phyloP scores from a whole-genome alignment of 2,329 filamentous ascomycete genomes.

The Calonectria henricotiae region DNA sequence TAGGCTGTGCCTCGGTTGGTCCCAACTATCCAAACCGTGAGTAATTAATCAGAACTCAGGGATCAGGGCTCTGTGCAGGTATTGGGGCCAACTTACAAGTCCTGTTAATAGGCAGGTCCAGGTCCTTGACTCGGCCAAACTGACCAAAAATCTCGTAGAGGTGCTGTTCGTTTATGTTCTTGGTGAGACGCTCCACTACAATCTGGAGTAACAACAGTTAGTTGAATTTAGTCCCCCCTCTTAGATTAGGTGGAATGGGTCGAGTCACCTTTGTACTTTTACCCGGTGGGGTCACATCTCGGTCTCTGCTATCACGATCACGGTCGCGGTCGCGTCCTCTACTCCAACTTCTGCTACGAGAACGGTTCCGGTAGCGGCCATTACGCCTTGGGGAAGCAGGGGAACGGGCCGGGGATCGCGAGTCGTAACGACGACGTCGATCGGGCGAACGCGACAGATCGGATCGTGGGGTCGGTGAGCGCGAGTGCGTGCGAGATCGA shows the following conservation, averaged over 20 bases:
- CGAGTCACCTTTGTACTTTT: constrained; percentile 70
- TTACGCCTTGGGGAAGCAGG: constrained; percentile 56
- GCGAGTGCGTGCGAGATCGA: constrained; percentile 58
- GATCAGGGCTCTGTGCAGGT: constrained; percentile 25
- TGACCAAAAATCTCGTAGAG: constrained; percentile 92
- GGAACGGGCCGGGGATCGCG: constrained; percentile 57
- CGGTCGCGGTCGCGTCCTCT: constrained; percentile 58
- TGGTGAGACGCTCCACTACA: constrained; percentile 95
- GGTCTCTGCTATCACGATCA: constrained; percentile 34
- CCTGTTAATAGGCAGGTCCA: constrained; percentile 92
- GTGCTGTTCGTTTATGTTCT: constrained; percentile 92
- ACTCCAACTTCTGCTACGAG: constrained; percentile 56
- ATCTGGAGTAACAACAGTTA: constrained; percentile 72
- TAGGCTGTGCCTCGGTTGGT: constrained; percentile 96
- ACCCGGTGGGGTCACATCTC: constrained; percentile 54
- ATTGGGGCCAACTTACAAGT: constrained; percentile 73
- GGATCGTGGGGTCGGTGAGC: constrained; percentile 58
- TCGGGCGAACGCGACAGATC: constrained; percentile 56
- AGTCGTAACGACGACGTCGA: constrained; percentile 55
- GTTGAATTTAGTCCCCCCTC: not conserved
- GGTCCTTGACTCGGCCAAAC: constrained; percentile 88
- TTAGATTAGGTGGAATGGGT: not conserved
- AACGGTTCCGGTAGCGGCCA: constrained; percentile 53
- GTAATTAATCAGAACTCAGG: constrained; percentile 40
- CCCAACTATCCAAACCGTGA: constrained; percentile 71